These are phyloP conservation scores for Abrus precatorius DNA, from an alignment of 306 rosid genomes.

Conservation along the genomic window DNA sequence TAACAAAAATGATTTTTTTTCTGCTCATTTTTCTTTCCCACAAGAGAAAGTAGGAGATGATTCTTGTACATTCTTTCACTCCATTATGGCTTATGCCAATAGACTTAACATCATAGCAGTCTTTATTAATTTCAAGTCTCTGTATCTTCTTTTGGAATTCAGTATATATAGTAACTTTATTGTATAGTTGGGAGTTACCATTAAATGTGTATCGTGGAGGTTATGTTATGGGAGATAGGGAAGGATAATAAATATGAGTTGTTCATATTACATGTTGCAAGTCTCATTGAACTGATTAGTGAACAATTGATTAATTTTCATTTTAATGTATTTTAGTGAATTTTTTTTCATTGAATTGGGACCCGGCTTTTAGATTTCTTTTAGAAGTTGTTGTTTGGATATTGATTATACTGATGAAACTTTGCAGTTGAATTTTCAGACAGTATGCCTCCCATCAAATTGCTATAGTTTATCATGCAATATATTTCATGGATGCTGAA, in stretches of 20 bases:
- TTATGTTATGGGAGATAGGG: constrained; percentile 19
- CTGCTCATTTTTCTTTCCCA: constrained; percentile 50
- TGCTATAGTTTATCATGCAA: neutral
- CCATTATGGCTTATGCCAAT: constrained; percentile 40
- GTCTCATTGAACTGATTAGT: constrained; percentile 15
- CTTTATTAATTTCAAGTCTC: constrained; percentile 46
- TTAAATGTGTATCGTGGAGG: constrained; percentile 51
- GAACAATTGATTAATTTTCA: neutral
- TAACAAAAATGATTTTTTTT: constrained; percentile 51
- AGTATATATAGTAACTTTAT: constrained; percentile 51
- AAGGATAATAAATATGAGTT: constrained; percentile 28
- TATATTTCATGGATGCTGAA: neutral
- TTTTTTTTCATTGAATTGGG: neutral
- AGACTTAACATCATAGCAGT: constrained; percentile 42
- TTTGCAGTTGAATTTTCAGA: constrained; percentile 9
- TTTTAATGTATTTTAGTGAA: constrained; percentile 9
- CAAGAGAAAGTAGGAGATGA: constrained; percentile 47
- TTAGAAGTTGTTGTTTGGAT: neutral
- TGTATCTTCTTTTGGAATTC: constrained; percentile 55
- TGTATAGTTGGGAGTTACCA: constrained; percentile 59
- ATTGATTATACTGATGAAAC: neutral
- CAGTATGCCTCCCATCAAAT: neutral
- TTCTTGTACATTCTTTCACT: constrained; percentile 69
- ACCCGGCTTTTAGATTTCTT: neutral
- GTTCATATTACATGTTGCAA: constrained; percentile 27